Evolutionary conservation across 768 basidiomycete species (phyloP).

Genomic region (Postia placenta): DNA sequence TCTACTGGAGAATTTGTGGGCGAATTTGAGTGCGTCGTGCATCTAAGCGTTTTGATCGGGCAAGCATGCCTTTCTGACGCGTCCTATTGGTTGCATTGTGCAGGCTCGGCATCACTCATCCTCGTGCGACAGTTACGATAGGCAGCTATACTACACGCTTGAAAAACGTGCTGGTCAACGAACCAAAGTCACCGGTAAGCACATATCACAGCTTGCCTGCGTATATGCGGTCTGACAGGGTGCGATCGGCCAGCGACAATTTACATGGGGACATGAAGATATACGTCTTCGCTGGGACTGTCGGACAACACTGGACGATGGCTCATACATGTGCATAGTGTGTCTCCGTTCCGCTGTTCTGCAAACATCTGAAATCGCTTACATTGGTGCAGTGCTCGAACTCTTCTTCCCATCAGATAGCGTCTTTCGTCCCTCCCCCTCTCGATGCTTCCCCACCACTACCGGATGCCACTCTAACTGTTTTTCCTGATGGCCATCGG

Average conservation of each 20-base stretch:
- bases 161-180: slow-evolving; percentile 30
- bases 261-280: slow-evolving; percentile 33
- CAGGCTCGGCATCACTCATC: slow-evolving; percentile 37
- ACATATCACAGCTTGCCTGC: too few species aligned
- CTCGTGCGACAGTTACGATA: slow-evolving; percentile 35
- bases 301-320: slow-evolving; percentile 36
- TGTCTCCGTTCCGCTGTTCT: slow-evolving; percentile 12
- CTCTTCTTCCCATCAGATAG: slow-evolving; percentile 28
- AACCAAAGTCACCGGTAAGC: slow-evolving; percentile 28
- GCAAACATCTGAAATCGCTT: not conserved
- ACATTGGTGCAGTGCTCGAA: slow-evolving; percentile 26
- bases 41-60: not conserved
- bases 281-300: slow-evolving; percentile 43
- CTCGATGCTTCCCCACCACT: slow-evolving; percentile 40
- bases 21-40: slow-evolving; percentile 29
- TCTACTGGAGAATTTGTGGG: slow-evolving; percentile 31
- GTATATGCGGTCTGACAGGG: too few species aligned
- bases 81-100: not conserved
- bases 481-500: slow-evolving; percentile 40
- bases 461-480: slow-evolving; percentile 38
- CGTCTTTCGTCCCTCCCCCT: slow-evolving; percentile 42
- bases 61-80: not conserved
- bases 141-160: slow-evolving; percentile 35
- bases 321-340: slow-evolving; percentile 42
- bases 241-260: slow-evolving; percentile 29